phyloP scores from a whole-genome alignment of 805 yeast species.

The Pichia rugopelliculosa region DNA sequence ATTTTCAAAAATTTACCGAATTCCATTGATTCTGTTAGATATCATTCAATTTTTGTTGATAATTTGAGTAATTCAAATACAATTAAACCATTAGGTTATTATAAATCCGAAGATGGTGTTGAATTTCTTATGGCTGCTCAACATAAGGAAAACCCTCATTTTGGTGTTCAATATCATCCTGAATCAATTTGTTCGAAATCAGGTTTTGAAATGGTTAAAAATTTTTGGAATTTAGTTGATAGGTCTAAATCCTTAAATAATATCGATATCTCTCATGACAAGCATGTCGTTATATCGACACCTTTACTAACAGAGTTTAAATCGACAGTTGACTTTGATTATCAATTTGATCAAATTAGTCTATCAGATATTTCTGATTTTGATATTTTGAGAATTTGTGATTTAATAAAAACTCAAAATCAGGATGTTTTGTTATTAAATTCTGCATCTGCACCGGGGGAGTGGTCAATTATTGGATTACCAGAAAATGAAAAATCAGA shows the following conservation, averaged over 20 bases:
- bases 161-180: slow-evolving; percentile 96
- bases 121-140: slow-evolving; percentile 71
- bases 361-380: not conserved
- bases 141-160: slow-evolving; percentile 59
- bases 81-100: slow-evolving; percentile 55
- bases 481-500: slow-evolving; percentile 40
- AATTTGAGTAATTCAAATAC: slow-evolving; percentile 15
- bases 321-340: slow-evolving; percentile 7
- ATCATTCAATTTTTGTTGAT: slow-evolving; percentile 71
- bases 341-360: slow-evolving; percentile 13
- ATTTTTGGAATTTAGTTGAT: slow-evolving; percentile 44
- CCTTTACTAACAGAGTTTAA: slow-evolving; percentile 20
- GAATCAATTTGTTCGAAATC: slow-evolving; percentile 79
- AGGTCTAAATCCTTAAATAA: not conserved
- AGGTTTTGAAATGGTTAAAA: slow-evolving; percentile 53
- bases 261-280: slow-evolving; percentile 10
- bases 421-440: slow-evolving; percentile 56
- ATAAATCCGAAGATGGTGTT: slow-evolving; percentile 33
- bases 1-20: slow-evolving; percentile 37
- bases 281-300: slow-evolving; percentile 17
- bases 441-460: slow-evolving; percentile 79
- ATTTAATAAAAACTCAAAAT: slow-evolving; percentile 26
- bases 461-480: slow-evolving; percentile 80
- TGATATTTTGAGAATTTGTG: slow-evolving; percentile 38
- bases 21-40: slow-evolving; percentile 65